Evolutionary conservation across 352 stramenopile species (phyloP), one percentile per base, ranked within the genome.

Genomic region (Blastocystis sp.): DNA sequence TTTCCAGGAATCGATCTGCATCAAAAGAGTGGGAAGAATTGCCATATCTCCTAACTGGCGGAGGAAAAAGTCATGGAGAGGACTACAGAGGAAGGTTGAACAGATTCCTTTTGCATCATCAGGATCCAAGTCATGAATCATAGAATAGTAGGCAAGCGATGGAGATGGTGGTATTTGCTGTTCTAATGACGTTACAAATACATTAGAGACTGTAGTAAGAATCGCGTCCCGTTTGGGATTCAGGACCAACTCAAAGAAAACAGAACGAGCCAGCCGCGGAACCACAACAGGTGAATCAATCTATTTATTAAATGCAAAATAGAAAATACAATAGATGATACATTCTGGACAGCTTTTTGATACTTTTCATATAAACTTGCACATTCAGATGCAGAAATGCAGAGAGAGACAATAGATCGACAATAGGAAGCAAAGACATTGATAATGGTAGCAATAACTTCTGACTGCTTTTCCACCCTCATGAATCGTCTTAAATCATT

Each of bases 191-290:
- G 19, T 22, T 76, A 17, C 7, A 58, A 56, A 15, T 56, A 30
- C 37, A 0, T 15, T 2, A 3, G 22, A 15, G 2, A 78, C 3
- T 19, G 44, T 59, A 35, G 53, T 37, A 19, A 57, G 24, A 33
- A 78, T 78, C n/a, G 37, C 19, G 3, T 78, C 15, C 44, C 44
- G 33, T 6, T 78, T 42, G 0, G 66, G 66, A 53, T 59, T 19
- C 0, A 78, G 15, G 6, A 78, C 44, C 22, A 78, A 30, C 24
- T 78, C 66, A 22, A 78, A 51, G 30, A 78, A 78, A 24, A 78
- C 37, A 78, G 9, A 58, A 5, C 30, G 44, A 1, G 66, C 66
- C 0, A 78, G 53, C 6, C 19, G 24, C 1, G n/a, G 37, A 17
- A 75, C n/a, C 62, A 40, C 19, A 17, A 53, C 62, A 30, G n/a